phyloP scores from a whole-genome alignment of 2,329 filamentous ascomycete genomes.

The Nemania sp. region DNA sequence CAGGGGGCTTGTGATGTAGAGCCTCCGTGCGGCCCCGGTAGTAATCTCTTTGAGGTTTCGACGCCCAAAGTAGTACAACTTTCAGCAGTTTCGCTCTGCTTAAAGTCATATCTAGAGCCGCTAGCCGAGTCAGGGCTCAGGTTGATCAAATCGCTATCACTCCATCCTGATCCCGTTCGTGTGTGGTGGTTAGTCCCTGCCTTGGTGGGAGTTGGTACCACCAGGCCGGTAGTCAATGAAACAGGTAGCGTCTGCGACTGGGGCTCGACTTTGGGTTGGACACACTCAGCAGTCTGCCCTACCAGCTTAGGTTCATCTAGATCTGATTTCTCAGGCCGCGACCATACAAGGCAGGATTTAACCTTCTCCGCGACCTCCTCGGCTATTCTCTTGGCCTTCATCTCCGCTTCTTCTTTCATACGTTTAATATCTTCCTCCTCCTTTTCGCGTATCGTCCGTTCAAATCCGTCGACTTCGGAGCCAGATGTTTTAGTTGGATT shows the following conservation, averaged over 20 bases:
- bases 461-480: too few relatives aligned
- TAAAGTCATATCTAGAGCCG: not conserved
- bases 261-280: not conserved
- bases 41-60: not conserved
- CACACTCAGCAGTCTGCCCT: not conserved
- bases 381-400: too few relatives aligned
- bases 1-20: too few relatives aligned
- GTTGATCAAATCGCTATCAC: slow-evolving; percentile 19
- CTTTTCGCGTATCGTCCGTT: too few relatives aligned
- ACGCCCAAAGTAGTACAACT: not conserved
- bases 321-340: not conserved
- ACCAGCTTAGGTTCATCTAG: not conserved
- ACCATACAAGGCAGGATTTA: not conserved
- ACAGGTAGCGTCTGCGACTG: slow-evolving; percentile 3
- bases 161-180: not conserved
- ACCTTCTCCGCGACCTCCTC: too few relatives aligned
- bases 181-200: not conserved
- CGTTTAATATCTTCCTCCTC: too few relatives aligned
- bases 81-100: not conserved
- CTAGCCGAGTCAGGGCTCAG: slow-evolving; percentile 9
- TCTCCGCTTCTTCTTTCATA: too few relatives aligned
- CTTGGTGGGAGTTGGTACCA: not conserved
- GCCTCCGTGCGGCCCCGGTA: not conserved
- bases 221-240: not conserved
- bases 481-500: not conserved